Base-by-base conservation (phyloP, 257 asterid species). In the Gentiana straminea region DNA sequence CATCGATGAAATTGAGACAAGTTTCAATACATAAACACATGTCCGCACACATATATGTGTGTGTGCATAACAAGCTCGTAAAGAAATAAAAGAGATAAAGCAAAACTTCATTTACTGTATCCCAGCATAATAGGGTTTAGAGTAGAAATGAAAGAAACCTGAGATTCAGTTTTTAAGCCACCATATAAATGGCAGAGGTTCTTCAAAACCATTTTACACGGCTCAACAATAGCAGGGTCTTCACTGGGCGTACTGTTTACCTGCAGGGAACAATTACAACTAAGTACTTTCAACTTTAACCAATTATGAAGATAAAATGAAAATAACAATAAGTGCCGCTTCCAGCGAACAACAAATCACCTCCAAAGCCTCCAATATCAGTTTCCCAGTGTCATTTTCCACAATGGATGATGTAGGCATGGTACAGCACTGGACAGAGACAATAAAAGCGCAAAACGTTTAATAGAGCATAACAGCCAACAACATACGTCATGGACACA, bases 171-270 rank as follows among this genome's bases (percentile, higher is more conserved):
- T 71, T 77, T 78, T 81, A 88, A 49, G 48, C 65, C 61, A 62
- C 75, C 82, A 70, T 73, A 88, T 7, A 84, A 74, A 70, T 76
- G 70, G 78, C 77, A 79, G 61, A 92, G 83, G 70, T 75, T 78
- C 72, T 72, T 81, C 75, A 92, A 68, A 68, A 80, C 68, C 49
- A 85, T 66, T 64, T 74, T n/a, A 70, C 95, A 92, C 62, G 97
- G 97, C 69, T 75, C 83, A 69, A 74, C 61, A 64, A 68, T 60
- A 54, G 73, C 81, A 52, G 78, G 58, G 64, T 82, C 89, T 52
- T 79, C 88, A 55, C 77, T 54, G 33, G 58, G 46, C 39, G 62
- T 54, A 55, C 70, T 70, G 50, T 67, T 70, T 62, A 77, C 70
- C 98, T 92, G 76, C 56, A 60, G 61, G 59, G 5, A 24, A 34